Conservation (phyloP, 1,284 basidiomycete genomes). For the Ganoderma lingzhi region DNA sequence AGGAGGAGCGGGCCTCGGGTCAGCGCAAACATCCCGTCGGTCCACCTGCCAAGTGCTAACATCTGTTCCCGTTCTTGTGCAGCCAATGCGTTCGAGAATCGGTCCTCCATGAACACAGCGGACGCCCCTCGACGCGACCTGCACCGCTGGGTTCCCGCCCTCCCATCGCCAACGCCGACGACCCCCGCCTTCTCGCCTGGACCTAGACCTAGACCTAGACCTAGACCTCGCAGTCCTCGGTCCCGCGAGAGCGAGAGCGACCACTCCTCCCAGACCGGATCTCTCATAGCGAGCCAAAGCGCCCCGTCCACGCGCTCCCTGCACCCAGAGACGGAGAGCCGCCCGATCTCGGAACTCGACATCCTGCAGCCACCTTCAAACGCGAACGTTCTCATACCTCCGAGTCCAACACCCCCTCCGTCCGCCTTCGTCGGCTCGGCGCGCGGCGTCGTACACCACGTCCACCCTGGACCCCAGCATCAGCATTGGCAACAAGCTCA, state of each 20-base stretch:
- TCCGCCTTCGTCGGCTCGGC: background rate
- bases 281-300: background rate
- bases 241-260: background rate
- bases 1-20: background rate
- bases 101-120: background rate
- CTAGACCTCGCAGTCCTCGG: background rate
- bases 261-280: background rate
- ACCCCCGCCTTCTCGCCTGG: background rate
- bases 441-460: background rate
- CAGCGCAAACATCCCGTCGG: background rate
- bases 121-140: background rate
- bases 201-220: no score
- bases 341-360: background rate
- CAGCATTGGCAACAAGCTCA: background rate
- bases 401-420: background rate
- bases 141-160: background rate
- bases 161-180: background rate
- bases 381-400: background rate
- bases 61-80: background rate
- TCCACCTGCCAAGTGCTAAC: no score
- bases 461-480: background rate
- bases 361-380: background rate
- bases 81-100: background rate
- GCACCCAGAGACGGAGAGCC: background rate
- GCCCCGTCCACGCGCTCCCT: background rate